phyloP scores from a whole-genome alignment of 805 yeast species.

The fission yeast (Schizosaccharomyces pombe) region DNA sequence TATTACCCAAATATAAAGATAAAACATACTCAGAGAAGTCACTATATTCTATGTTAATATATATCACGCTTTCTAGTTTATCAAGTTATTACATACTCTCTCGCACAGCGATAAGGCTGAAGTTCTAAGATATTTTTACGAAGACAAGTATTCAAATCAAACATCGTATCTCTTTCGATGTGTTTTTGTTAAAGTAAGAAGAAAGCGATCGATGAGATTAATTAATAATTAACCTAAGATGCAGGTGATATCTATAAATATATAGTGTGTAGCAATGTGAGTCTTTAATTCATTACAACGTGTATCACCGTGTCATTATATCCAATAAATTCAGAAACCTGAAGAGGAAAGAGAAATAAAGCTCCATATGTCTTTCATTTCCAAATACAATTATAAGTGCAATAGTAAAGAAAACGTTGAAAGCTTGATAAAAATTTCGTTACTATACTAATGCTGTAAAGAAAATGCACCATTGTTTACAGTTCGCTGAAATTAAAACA shows the following conservation, averaged over 20 bases:
- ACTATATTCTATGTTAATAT: not conserved
- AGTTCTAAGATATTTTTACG: conserved; percentile 66
- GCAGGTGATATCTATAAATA: not conserved
- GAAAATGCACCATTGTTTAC: too few relatives aligned
- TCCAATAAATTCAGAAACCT: too few relatives aligned
- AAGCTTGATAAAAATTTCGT: too few relatives aligned
- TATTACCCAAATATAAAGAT: too few relatives aligned
- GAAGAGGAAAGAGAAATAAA: too few relatives aligned
- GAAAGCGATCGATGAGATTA: not conserved
- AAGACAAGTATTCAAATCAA: conserved; percentile 24
- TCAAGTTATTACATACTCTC: conserved; percentile 35
- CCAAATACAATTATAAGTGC: too few relatives aligned
- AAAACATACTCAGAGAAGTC: not conserved
- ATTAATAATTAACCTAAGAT: not conserved
- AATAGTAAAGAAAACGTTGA: too few relatives aligned
- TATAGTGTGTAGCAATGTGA: not conserved
- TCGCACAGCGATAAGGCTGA: conserved; percentile 87
- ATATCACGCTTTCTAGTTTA: not conserved
- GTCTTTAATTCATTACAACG: not conserved
- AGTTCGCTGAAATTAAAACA: too few relatives aligned
- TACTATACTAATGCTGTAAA: too few relatives aligned
- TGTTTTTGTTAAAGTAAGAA: not conserved
- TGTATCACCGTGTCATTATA: too few relatives aligned
- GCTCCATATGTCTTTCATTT: too few relatives aligned
- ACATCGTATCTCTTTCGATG: not conserved